Percentiles rank a stretch among this genome's conserved stretches.
Conservation (phyloP, 2,329 filamentous ascomycete genomes). For the Paecilomyces niveus region DNA sequence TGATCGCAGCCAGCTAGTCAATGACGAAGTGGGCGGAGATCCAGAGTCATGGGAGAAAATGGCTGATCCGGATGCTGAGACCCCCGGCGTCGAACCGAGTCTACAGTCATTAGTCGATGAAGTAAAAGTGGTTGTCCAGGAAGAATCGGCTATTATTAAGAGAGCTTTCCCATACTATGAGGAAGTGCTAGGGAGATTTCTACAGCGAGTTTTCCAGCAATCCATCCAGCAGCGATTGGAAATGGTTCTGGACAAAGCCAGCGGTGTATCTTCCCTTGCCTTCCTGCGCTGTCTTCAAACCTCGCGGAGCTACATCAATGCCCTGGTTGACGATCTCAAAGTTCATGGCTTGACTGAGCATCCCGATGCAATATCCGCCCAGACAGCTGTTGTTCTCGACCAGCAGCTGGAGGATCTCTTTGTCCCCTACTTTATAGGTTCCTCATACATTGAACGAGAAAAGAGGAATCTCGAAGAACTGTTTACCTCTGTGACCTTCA, state of each 20-base stretch:
- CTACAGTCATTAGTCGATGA: slow-evolving; percentile 89
- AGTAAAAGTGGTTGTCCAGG: slow-evolving; percentile 90
- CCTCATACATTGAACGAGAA: slow-evolving; percentile 59
- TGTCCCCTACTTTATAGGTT: slow-evolving; percentile 58
- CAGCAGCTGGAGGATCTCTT: slow-evolving; percentile 61
- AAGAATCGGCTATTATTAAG: slow-evolving; percentile 95
- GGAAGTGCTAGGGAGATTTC: slow-evolving; percentile 83
- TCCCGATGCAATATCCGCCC: slow-evolving; percentile 80
- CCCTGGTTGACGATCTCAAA: slow-evolving; percentile 87
- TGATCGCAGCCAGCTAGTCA: slow-evolving; percentile 83
- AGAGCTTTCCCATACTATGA: slow-evolving; percentile 95
- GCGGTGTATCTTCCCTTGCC: slow-evolving; percentile 81
- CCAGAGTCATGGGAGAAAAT: slow-evolving; percentile 78
- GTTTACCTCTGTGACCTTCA: slow-evolving; percentile 89
- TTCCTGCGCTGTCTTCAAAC: slow-evolving; percentile 88
- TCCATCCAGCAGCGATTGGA: slow-evolving; percentile 94
- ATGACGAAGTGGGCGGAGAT: slow-evolving; percentile 63
- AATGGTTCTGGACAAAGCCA: slow-evolving; percentile 91
- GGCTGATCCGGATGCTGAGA: slow-evolving; percentile 88
- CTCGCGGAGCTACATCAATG: slow-evolving; percentile 79
- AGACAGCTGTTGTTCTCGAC: slow-evolving; percentile 67
- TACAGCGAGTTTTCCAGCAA: slow-evolving; percentile 95
- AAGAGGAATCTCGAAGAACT: slow-evolving; percentile 66
- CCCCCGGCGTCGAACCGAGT: slow-evolving; percentile 84
- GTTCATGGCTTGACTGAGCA: slow-evolving; percentile 91